phyloP scores from a whole-genome alignment of 345 rosid species.

The Euphorbia pulcherrima region DNA sequence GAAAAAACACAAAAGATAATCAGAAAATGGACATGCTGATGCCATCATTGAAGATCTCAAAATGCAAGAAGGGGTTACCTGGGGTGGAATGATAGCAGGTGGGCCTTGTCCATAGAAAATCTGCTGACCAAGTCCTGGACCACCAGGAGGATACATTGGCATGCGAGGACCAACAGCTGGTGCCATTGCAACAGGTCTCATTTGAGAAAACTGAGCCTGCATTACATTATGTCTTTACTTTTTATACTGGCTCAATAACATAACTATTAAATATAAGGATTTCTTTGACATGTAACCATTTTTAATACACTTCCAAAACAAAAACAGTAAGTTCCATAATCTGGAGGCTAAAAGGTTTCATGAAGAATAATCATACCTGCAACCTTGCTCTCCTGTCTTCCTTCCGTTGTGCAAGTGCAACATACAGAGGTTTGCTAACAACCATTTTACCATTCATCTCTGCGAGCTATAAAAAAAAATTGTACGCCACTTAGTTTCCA shows the following conservation, averaged over 20 bases:
- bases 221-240: not conserved
- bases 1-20: not conserved
- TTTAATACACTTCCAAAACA: not conserved
- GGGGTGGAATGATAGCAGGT: constrained; percentile 25
- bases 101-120: constrained; percentile 28
- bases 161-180: constrained; percentile 23
- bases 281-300: not conserved
- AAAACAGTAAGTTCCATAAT: not conserved
- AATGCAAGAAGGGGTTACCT: constrained; percentile 1
- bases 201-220: constrained; percentile 31
- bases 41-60: not conserved
- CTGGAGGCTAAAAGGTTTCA: no score
- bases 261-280: not conserved
- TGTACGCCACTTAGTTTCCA: not conserved
- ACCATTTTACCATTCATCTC: constrained; percentile 33
- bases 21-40: no score
- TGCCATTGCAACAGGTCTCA: constrained; percentile 25
- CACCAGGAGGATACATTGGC: constrained; percentile 26
- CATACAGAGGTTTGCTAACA: constrained; percentile 26
- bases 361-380: not conserved
- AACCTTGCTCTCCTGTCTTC: constrained; percentile 27
- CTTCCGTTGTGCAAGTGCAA: constrained; percentile 30
- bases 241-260: not conserved
- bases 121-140: constrained; percentile 26
- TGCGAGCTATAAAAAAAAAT: not conserved